These are phyloP conservation scores for Magnolia kwangsiensis DNA, from an alignment of 164 flowering plant species.

Conservation along the genomic window DNA sequence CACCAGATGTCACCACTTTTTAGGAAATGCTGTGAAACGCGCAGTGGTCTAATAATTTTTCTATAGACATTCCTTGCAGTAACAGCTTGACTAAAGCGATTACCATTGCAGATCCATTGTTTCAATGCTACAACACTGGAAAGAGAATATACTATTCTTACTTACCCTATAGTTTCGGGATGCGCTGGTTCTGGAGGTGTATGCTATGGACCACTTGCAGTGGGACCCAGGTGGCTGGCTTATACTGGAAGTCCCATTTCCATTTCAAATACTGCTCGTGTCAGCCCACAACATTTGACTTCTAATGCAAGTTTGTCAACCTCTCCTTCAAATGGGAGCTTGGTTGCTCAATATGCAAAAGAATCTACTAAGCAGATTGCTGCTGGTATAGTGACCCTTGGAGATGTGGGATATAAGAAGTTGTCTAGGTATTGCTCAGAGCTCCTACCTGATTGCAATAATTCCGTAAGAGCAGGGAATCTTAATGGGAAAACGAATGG, in stretches of 20 bases:
- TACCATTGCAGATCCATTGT: conserved; percentile 65
- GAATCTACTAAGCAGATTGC: conserved; percentile 89
- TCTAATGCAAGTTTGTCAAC: conserved; percentile 43
- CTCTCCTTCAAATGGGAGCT: conserved; percentile 52
- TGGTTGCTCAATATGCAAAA: conserved; percentile 73
- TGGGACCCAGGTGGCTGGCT: conserved; percentile 85
- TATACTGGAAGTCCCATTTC: conserved; percentile 66
- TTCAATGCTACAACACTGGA: conserved; percentile 67
- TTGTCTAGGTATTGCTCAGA: conserved; percentile 72
- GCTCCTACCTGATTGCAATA: conserved; percentile 52
- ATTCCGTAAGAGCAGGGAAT: conserved; percentile 35
- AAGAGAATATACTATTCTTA: conserved; percentile 62
- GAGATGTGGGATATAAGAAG: conserved; percentile 75
- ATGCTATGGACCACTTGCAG: conserved; percentile 79
- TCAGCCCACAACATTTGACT: conserved; percentile 58
- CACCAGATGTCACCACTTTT: background rate
- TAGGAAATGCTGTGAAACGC: background rate
- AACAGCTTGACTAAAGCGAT: background rate
- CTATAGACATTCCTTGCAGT: background rate
- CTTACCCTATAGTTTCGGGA: conserved; percentile 48
- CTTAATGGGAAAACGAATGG: conserved; percentile 42
- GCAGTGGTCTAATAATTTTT: background rate
- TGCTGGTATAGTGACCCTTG: conserved; percentile 72
- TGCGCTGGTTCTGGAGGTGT: conserved; percentile 43
- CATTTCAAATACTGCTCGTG: conserved; percentile 42